Percentiles rank a stretch among this genome's conserved stretches.
Evolutionary conservation across 768 basidiomycete species (phyloP).

Genomic region (Megacollybia marginata): DNA sequence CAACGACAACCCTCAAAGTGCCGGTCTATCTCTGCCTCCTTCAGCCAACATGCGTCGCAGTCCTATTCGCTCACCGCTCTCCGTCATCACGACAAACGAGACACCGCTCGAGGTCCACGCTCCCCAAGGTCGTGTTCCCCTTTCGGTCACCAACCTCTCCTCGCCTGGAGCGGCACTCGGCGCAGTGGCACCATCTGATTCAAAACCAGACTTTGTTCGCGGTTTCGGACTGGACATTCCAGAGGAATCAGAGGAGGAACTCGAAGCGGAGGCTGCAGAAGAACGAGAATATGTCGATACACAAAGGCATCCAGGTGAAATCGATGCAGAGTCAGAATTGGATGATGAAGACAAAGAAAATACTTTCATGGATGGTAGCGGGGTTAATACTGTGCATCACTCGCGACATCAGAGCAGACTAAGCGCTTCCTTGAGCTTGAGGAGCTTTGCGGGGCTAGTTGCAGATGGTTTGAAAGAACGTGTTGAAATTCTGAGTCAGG

Average conservation of each 20-base stretch:
- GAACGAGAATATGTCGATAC: neutral
- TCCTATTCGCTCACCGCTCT: too few species aligned
- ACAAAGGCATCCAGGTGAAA: constrained; percentile 10
- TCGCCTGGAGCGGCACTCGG: constrained; percentile 5
- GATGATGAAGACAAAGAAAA: constrained; percentile 26
- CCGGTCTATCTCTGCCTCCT: too few species aligned
- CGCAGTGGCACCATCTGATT: constrained; percentile 39
- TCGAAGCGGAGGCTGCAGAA: constrained; percentile 5
- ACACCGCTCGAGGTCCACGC: constrained; percentile 23
- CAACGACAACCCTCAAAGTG: too few species aligned
- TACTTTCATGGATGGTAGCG: constrained; percentile 37
- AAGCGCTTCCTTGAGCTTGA: constrained; percentile 61
- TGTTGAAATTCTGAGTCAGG: constrained; percentile 13
- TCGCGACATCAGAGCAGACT: constrained; percentile 65
- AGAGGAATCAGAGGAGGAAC: constrained; percentile 44
- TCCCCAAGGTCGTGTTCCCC: constrained; percentile 38
- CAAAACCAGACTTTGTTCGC: constrained; percentile 63
- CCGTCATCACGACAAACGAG: too few species aligned
- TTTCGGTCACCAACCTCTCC: neutral
- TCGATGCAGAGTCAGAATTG: constrained; percentile 24
- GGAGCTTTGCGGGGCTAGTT: constrained; percentile 49
- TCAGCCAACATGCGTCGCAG: too few species aligned
- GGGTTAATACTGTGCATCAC: constrained; percentile 38
- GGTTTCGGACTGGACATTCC: constrained; percentile 80
- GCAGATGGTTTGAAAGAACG: constrained; percentile 19